Base-by-base conservation (phyloP, 2,329 filamentous ascomycete species). In the Berkeleyomyces basicola region DNA sequence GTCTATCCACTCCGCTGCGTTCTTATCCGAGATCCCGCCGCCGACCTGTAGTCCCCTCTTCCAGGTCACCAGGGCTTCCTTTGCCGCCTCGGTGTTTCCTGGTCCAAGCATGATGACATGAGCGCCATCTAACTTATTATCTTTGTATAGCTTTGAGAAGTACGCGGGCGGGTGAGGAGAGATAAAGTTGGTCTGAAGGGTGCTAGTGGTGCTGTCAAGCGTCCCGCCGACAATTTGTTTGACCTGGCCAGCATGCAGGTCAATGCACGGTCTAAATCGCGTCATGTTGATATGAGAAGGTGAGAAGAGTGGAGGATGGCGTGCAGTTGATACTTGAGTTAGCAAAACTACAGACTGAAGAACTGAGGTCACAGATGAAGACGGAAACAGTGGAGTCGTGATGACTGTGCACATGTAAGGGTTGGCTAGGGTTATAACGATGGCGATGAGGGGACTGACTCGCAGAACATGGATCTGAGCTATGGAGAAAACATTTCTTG, bases 191-290 rank as follows among this genome's bases (percentile, higher is more conserved):
- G 92, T 97, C 75, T 90, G 87, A 63, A 97, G 80, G 63, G 82
- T 78, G 5, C 79, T 72, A 1, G 82, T 81, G 7, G 79, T 73
- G 71, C 81, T 81, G 74, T 87, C 86, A 66, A 99, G 81, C 1
- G 93, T 97, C 65, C 93, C 92, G 68, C 93, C 93, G 47, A 99
- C 91, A 68, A 99, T 99, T 74, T 99, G 93, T 78, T 99, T 99
- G 65, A 99, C 93, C 71, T 92, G 86, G 11, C 93, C 93, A n/a
- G 91, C 86, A 74, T 99, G 93, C 61, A 99, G 82, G 75, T 99
- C 93, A 74, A 99, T 97, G 71, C 93, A 99, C 23, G 93, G 93
- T 46, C 93, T 82, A 71, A 99, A 99, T 68, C 86, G 84, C 2
- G 93, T 97, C 93, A 99, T 96, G 37, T 46, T n/a, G 36, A 42